phyloP scores from a whole-genome alignment of 179 eudicot genomes.

The Monotropa hypopitys region DNA sequence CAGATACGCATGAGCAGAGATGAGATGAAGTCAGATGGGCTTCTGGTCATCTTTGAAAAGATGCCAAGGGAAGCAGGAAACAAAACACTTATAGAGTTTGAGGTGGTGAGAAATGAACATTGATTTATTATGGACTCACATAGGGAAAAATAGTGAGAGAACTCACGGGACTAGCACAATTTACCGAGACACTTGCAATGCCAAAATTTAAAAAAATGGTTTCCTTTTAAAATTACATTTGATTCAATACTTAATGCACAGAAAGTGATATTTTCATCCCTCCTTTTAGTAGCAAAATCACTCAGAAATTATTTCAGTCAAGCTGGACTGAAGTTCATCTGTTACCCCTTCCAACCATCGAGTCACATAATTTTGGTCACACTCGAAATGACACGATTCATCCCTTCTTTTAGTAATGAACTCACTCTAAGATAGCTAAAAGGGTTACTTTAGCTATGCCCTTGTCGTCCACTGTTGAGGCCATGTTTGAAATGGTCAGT shows the following conservation, averaged over 20 bases:
- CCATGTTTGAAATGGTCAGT: neutral
- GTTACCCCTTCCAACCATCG: neutral
- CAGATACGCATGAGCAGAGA: neutral
- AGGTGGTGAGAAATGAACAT: neutral
- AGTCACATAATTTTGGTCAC: neutral
- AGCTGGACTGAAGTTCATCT: neutral
- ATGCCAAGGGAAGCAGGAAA: neutral
- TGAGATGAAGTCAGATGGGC: neutral
- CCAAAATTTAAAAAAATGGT: neutral
- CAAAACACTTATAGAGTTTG: neutral
- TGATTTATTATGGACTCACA: neutral
- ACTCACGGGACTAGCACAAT: neutral
- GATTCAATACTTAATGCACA: neutral
- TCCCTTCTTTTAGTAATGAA: neutral
- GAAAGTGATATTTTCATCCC: neutral
- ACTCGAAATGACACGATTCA: neutral
- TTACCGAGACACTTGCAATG: neutral
- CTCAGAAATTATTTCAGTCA: neutral
- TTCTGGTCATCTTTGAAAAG: neutral
- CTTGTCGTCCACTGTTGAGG: neutral
- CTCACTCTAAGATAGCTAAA: neutral
- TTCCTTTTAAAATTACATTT: neutral
- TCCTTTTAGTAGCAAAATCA: neutral
- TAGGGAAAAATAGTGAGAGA: neutral
- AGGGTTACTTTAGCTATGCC: neutral